A percentile compares a stretch with the other conserved stretches of the same genome.
phyloP scores from a whole-genome alignment of 225 moss, liverwort and hornwort species.

The Pleurozium schreberi region DNA sequence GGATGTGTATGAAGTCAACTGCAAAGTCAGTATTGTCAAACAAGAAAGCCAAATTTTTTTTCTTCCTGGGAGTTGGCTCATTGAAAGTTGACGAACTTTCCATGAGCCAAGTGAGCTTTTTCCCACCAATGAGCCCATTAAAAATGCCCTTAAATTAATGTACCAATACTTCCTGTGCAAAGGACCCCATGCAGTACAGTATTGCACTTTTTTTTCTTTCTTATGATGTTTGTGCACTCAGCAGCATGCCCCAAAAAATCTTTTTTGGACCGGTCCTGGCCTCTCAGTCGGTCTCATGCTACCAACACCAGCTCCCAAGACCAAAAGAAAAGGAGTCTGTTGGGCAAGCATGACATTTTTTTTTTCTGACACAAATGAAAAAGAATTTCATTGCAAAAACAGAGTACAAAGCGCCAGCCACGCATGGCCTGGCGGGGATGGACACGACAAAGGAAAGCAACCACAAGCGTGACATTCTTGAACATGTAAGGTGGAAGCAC shows the following conservation, averaged over 20 bases:
- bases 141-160: too few relatives aligned
- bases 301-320: too few relatives aligned
- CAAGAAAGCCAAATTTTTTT: not conserved
- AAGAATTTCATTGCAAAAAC: too few relatives aligned
- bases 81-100: not conserved
- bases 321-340: too few relatives aligned
- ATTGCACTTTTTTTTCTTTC: not conserved
- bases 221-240: too few relatives aligned
- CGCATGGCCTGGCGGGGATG: too few relatives aligned
- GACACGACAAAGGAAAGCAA: too few relatives aligned
- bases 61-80: not conserved
- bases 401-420: too few relatives aligned
- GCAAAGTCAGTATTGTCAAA: not conserved
- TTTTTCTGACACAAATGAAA: too few relatives aligned
- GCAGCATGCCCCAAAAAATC: not conserved
- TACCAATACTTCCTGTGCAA: too few relatives aligned
- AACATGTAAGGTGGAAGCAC: too few relatives aligned
- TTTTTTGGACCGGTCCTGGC: not conserved
- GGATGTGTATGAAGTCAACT: not conserved
- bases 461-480: not conserved
- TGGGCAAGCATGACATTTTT: too few relatives aligned
- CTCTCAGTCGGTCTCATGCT: not conserved
- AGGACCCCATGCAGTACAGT: not conserved
- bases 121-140: not conserved
- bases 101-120: not conserved